Evolutionary conservation across 2,329 filamentous ascomycete genomes (phyloP).

Genomic region (Periconia sp.): DNA sequence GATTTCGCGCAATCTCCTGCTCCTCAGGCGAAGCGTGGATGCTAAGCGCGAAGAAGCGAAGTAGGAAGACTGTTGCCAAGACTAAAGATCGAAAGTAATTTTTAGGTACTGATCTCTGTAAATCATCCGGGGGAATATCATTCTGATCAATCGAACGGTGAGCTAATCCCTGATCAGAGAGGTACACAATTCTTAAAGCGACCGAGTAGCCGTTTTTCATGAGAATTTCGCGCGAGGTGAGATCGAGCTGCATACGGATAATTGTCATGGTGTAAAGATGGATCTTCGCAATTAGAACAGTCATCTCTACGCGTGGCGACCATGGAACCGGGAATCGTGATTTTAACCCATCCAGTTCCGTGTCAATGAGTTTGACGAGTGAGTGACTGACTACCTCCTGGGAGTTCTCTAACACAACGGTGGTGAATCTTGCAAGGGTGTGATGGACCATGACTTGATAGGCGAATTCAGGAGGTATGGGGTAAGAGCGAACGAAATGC

Average conservation of each 20-base stretch:
- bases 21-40: constrained; percentile 22
- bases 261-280: constrained; percentile 29
- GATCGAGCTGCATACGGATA: constrained; percentile 22
- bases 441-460: constrained; percentile 30
- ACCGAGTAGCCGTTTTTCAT: constrained; percentile 23
- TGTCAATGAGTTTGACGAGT: constrained; percentile 25
- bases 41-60: constrained; percentile 31
- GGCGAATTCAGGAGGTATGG: constrained; percentile 23
- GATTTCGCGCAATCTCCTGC: constrained; percentile 29
- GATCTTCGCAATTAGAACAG: constrained; percentile 20
- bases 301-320: constrained; percentile 21
- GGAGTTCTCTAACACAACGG: constrained; percentile 21
- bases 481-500: constrained; percentile 20
- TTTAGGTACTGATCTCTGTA: constrained; percentile 23
- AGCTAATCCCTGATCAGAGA: constrained; percentile 20
- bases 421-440: constrained; percentile 27
- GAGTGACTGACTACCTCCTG: constrained; percentile 23
- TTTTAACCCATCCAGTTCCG: constrained; percentile 24
- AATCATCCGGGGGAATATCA: constrained; percentile 7
- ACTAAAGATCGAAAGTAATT: constrained; percentile 23
- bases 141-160: constrained; percentile 15
- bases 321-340: constrained; percentile 19
- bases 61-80: constrained; percentile 25
- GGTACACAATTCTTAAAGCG: constrained; percentile 24
- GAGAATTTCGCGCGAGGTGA: constrained; percentile 23